A percentile compares a stretch with the other conserved stretches of the same genome.
phyloP scores from a whole-genome alignment of 306 rosid species.

The Abrus pulchellus region DNA sequence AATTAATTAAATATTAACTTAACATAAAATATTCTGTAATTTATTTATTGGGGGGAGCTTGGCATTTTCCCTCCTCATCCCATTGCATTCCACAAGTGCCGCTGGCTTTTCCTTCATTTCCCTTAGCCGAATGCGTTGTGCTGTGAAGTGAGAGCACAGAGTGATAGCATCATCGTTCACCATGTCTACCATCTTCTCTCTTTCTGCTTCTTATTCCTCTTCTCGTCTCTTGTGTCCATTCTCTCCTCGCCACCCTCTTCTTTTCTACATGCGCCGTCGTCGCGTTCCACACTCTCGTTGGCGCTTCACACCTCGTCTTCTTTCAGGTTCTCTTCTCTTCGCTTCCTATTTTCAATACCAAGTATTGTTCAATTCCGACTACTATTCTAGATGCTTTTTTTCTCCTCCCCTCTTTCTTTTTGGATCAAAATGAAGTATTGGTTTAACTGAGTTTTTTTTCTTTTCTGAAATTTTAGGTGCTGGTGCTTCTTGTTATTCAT shows the following conservation, averaged over 20 bases:
- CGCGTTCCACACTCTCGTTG: slow-evolving; percentile 35
- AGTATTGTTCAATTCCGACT: neutral
- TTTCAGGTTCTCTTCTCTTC: slow-evolving; percentile 43
- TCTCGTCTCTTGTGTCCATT: slow-evolving; percentile 44
- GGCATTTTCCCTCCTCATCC: no score
- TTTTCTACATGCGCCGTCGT: slow-evolving; percentile 45
- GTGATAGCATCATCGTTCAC: neutral
- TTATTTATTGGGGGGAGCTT: no score
- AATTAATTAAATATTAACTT: no score
- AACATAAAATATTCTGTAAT: no score
- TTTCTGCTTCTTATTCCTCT: slow-evolving; percentile 43
- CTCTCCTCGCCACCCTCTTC: slow-evolving; percentile 49
- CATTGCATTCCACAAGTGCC: no score
- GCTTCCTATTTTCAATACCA: neutral
- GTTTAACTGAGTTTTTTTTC: neutral
- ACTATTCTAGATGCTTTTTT: neutral
- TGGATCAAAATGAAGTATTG: neutral
- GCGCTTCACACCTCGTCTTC: slow-evolving; percentile 26
- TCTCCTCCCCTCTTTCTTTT: neutral
- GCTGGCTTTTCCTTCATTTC: no score
- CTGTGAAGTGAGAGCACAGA: neutral
- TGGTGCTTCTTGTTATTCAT: no score
- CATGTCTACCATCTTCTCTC: slow-evolving; percentile 44
- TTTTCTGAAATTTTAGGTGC: no score
- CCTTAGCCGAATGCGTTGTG: no score